These are phyloP conservation scores for Lachnellula suecica DNA, from an alignment of 2,329 filamentous ascomycete genomes.

Conservation along the genomic window DNA sequence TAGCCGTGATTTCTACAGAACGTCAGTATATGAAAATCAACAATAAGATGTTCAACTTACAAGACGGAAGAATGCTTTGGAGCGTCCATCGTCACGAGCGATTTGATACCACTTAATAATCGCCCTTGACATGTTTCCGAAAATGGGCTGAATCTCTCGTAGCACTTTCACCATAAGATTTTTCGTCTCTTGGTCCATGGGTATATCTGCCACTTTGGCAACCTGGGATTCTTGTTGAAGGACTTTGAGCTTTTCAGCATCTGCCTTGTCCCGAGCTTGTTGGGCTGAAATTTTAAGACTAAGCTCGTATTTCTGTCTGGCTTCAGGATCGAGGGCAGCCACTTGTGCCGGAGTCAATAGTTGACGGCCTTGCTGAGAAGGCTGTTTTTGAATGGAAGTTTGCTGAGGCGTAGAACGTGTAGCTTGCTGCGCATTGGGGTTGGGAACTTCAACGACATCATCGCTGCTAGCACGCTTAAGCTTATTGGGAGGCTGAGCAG, in stretches of 20 bases:
- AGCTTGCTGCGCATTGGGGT: constrained; percentile 33
- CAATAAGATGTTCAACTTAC: constrained; percentile 25
- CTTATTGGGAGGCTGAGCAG: constrained; percentile 36
- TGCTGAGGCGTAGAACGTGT: constrained; percentile 19
- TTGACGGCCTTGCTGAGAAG: constrained; percentile 29
- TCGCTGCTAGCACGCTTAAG: constrained; percentile 43
- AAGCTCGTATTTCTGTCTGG: constrained; percentile 29
- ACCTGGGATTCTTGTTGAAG: no score
- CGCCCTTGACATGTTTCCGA: constrained; percentile 27
- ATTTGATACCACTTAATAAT: constrained; percentile 29
- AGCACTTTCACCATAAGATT: constrained; percentile 18
- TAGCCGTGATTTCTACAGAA: constrained; percentile 49
- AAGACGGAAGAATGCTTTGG: constrained; percentile 30
- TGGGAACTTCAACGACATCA: constrained; percentile 43
- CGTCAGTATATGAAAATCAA: constrained; percentile 33
- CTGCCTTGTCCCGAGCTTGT: constrained; percentile 10
- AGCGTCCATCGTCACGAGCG: constrained; percentile 29
- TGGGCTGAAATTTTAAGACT: constrained; percentile 12
- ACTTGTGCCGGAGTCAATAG: constrained; percentile 28
- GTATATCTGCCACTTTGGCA: no score
- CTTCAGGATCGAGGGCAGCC: constrained; percentile 28
- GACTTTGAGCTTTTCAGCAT: constrained; percentile 17
- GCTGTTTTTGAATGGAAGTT: constrained; percentile 16
- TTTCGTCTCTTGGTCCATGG: constrained; percentile 29
- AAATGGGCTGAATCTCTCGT: constrained; percentile 10